Conservation (phyloP, 2,329 filamentous ascomycete genomes). For the Monosporascus sp. region DNA sequence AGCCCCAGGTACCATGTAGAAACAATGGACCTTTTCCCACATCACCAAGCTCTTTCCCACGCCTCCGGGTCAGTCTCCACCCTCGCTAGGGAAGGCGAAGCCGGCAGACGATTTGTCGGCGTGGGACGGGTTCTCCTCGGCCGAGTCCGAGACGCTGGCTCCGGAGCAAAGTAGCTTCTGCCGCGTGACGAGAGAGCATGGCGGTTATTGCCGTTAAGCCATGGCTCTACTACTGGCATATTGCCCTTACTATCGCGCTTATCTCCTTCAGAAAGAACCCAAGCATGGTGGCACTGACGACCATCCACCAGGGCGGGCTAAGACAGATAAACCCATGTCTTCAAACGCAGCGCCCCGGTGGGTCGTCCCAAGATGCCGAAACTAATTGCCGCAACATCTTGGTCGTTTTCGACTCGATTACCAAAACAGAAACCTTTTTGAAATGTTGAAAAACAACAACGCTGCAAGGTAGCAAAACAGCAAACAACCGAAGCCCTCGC, state of each 20-base stretch:
- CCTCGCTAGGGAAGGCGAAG: constrained; percentile 11
- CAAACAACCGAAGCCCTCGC: neutral
- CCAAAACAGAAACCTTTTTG: constrained; percentile 7
- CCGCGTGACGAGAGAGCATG: constrained; percentile 19
- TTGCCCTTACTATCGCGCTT: constrained; percentile 52
- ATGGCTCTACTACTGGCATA: constrained; percentile 24
- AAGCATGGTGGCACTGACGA: constrained; percentile 25
- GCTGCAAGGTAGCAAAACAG: constrained; percentile 7
- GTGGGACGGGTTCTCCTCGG: constrained; percentile 38
- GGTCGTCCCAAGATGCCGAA: constrained; percentile 11
- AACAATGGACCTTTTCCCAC: constrained; percentile 12
- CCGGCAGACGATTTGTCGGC: constrained; percentile 20
- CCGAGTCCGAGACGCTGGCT: constrained; percentile 53
- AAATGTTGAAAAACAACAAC: neutral
- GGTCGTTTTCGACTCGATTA: constrained; percentile 21
- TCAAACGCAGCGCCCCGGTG: constrained; percentile 2
- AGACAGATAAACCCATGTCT: neutral
- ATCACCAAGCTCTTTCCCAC: constrained; percentile 22
- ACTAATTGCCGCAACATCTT: constrained; percentile 12
- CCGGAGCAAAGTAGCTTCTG: constrained; percentile 48
- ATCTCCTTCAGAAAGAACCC: constrained; percentile 51
- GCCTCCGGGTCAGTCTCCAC: constrained; percentile 19
- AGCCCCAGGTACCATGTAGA: constrained; percentile 25
- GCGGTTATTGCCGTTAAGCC: constrained; percentile 2
- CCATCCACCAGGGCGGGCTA: neutral